phyloP scores from a whole-genome alignment of 805 yeast species.

The Spathaspora girioi region DNA sequence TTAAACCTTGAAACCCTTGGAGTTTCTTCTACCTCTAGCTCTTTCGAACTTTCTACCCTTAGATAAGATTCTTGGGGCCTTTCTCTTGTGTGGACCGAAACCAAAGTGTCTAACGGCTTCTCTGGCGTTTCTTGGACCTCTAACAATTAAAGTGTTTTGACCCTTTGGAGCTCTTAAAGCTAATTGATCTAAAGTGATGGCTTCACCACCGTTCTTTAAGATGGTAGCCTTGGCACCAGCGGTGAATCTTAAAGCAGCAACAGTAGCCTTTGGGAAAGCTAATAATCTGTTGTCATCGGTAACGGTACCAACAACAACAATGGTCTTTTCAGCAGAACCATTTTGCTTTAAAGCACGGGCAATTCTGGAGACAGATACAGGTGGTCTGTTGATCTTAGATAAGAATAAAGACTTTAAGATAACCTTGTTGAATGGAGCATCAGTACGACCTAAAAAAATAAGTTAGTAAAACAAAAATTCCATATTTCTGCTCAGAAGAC shows the following conservation, averaged over 20 bases:
- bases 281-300: slow-evolving; percentile 95
- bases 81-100: slow-evolving; percentile 99
- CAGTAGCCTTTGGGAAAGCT: slow-evolving; percentile 93
- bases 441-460: slow-evolving; percentile 80
- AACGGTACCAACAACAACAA: slow-evolving; percentile 99
- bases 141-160: slow-evolving; percentile 93
- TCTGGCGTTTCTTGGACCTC: slow-evolving; percentile 99
- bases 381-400: slow-evolving; percentile 99
- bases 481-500: slow-evolving; percentile 44
- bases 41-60: slow-evolving; percentile 99
- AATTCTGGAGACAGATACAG: slow-evolving; percentile 93
- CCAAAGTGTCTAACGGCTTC: slow-evolving; percentile 99
- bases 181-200: slow-evolving; percentile 97
- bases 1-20: slow-evolving; percentile 99
- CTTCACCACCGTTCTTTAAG: slow-evolving; percentile 98
- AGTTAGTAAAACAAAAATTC: slow-evolving; percentile 27
- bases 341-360: slow-evolving; percentile 75
- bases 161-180: slow-evolving; percentile 99
- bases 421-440: slow-evolving; percentile 98
- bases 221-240: slow-evolving; percentile 98
- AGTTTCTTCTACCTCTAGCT: slow-evolving; percentile 99
- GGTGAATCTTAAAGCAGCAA: slow-evolving; percentile 99
- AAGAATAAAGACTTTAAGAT: slow-evolving; percentile 91
- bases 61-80: slow-evolving; percentile 97
- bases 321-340: slow-evolving; percentile 86